Base-by-base conservation (phyloP, 108 stramenopile species). In the Epithemia pelagica region DNA sequence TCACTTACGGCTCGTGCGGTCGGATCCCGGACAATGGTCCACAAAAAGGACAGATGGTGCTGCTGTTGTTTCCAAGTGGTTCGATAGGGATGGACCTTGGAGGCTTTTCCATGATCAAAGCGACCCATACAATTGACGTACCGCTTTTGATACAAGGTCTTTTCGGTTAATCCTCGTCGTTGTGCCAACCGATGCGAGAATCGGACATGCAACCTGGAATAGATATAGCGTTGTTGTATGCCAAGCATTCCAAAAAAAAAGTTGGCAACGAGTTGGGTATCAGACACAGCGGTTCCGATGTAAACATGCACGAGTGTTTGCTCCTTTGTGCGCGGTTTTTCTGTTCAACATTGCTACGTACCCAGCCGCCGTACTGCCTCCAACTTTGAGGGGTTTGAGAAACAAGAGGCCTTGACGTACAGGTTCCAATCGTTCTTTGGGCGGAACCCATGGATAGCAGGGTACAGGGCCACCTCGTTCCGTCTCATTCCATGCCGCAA, bases 1-100 rank as follows among this genome's bases (percentile, higher is more conserved):
- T 66, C 61, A 19, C 64, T 66, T 15, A 70, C 70, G 56, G 57
- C 66, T 30, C 82, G 76, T 52, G 0, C 10, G 28, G 73, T 70
- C 1, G 82, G 82, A 28, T 83, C 69, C 46, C 82, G 69, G 7
- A 83, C 5, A 59, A 83, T 32, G 8, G 78, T 72, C 76, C 76
- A 83, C 27, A 80, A 26, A 30, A 66, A 66, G 54, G 65, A 66
- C 3, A 1, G 10, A 24, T 59, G 10, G 2, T 23, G 46, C 10
- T 18, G 30, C 3, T 37, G 63, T 20, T 15, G 18, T 52, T 20
- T 20, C 15, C 20, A 52, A 15, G 33, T n/a, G 2, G 23, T 3
- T 24, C 30, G 30, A 32, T n/a, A 51, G 5, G 63, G n/a, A n/a
- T n/a, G n/a, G n/a, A n/a, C n/a, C n/a, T n/a, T n/a, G 46, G 24